phyloP scores from a whole-genome alignment of 306 rosid species.

The Fragaria ananassa region DNA sequence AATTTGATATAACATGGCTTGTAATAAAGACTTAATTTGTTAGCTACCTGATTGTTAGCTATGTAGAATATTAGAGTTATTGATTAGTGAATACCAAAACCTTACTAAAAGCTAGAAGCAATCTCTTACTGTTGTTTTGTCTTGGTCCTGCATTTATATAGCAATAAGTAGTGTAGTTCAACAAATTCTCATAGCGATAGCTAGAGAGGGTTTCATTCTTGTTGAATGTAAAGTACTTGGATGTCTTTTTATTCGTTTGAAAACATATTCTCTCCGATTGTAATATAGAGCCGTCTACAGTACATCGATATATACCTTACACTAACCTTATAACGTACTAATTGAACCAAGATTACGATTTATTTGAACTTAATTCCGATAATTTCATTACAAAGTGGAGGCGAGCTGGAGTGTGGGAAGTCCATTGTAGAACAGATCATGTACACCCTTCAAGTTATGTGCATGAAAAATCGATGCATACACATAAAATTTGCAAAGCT shows the following conservation, averaged over 20 bases:
- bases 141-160: neutral
- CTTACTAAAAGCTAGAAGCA: neutral
- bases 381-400: neutral
- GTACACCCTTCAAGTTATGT: neutral
- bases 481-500: neutral
- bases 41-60: neutral
- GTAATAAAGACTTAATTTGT: neutral
- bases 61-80: neutral
- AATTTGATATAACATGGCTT: slow-evolving; percentile 4
- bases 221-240: no score
- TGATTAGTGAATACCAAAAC: neutral
- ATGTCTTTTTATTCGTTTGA: no score
- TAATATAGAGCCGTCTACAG: no score
- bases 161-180: neutral
- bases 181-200: neutral
- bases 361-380: neutral
- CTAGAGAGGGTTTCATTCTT: neutral
- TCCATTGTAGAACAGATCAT: neutral
- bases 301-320: no score
- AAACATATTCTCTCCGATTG: no score
- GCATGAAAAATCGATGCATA: neutral
- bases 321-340: no score
- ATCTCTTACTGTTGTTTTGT: neutral
- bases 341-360: no score
- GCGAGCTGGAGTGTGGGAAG: neutral